Base-by-base conservation (phyloP, 2,329 filamentous ascomycete genomes). In the Aspergillus pseudotamarii region DNA sequence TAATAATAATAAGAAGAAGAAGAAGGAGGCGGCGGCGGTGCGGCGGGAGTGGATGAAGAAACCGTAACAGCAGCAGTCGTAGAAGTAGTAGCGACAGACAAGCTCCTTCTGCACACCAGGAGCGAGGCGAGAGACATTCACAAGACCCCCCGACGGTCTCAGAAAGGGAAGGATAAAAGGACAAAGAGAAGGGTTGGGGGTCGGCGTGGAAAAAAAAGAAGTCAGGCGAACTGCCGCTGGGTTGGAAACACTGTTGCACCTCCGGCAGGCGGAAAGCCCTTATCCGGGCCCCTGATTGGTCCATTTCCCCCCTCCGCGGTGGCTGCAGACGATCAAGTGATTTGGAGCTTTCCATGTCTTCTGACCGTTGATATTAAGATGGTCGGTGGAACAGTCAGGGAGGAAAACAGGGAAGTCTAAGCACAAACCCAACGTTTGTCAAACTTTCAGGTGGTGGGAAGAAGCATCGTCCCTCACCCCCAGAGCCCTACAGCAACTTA, bases 91-190 rank as follows among this genome's bases (percentile, higher is more conserved):
- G 68, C 64, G 64, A 73, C 65, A 64, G 67, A 68, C 60, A 70
- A 65, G 67, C 73, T 71, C 72, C 71, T 73, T 74, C 67, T 73
- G 69, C 66, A 73, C 57, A 62, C 59, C 66, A 59, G 63, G 54
- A 72, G 66, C 71, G 71, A 72, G 68, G 62, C 69, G 63, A 66
- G 70, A 75, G 73, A 77, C 76, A 78, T 78, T 72, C 75, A 76
- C 73, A 63, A 67, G 62, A 62, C 60, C 64, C 14, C 38, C 64
- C 61, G 63, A 65, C 41, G 60, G 57, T 48, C 59, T 55, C 23
- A 61, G n/a, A 60, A 65, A 67, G 61, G 64, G 62, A 57, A 50
- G 54, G 65, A 65, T 63, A 65, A 62, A 61, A 64, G 62, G 59
- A 64, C 61, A 62, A 57, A 59, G 51, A 32, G 54, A 60, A 28